Conservation (phyloP, 352 stramenopile genomes). For the Elongisporangium undulatum region DNA sequence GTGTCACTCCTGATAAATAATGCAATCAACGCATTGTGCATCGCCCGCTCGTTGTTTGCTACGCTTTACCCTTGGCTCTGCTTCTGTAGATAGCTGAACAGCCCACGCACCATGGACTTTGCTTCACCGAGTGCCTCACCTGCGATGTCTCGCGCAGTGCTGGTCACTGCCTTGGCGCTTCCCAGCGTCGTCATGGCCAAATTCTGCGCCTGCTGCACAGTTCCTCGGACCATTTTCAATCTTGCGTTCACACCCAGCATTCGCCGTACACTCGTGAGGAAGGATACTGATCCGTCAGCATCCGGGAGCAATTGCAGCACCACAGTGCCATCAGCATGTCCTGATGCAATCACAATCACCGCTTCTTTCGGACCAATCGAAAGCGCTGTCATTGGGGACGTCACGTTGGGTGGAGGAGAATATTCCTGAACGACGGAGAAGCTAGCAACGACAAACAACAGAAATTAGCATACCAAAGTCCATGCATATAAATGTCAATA, state of each 20-base stretch:
- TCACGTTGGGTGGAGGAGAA: constrained; percentile 14
- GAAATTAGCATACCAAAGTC: constrained; percentile 1
- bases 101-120: constrained; percentile 76
- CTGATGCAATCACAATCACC: constrained; percentile 64
- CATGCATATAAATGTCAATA: background rate
- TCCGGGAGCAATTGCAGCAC: constrained; percentile 80
- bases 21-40: background rate
- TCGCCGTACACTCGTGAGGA: constrained; percentile 65
- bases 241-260: constrained; percentile 76
- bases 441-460: constrained; percentile 21
- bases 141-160: constrained; percentile 77
- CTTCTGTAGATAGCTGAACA: constrained; percentile 69
- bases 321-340: constrained; percentile 67
- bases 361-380: constrained; percentile 74
- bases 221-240: constrained; percentile 85
- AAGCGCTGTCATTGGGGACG: constrained; percentile 46
- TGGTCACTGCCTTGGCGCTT: constrained; percentile 81
- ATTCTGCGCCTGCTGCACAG: constrained; percentile 84
- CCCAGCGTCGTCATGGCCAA: constrained; percentile 77
- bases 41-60: background rate
- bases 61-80: constrained; percentile 14
- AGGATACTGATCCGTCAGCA: constrained; percentile 69
- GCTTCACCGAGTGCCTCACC: constrained; percentile 79
- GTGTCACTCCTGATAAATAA: background rate
- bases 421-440: constrained; percentile 81